phyloP scores from a whole-genome alignment of 2,329 filamentous ascomycete species.

The Akanthomyces uredinophilus region DNA sequence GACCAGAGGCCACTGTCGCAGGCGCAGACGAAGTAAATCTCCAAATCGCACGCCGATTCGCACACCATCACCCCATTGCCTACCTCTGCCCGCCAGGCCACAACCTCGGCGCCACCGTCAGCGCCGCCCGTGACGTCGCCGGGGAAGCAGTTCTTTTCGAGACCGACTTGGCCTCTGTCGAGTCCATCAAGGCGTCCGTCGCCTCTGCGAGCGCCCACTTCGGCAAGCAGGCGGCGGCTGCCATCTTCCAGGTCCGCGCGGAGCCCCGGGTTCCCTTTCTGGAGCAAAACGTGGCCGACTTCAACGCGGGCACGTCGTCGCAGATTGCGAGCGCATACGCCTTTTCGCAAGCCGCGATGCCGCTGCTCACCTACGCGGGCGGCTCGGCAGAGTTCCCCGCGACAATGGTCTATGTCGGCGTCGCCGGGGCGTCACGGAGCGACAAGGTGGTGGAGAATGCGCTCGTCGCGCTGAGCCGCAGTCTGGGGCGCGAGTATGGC shows the following conservation, averaged over 20 bases:
- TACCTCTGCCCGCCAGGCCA: not conserved
- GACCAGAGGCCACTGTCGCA: not conserved
- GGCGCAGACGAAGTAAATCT: not conserved
- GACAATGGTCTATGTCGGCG: constrained; percentile 5
- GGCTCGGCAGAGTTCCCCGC: not conserved
- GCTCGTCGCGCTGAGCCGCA: constrained; percentile 14
- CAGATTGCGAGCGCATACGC: constrained; percentile 10
- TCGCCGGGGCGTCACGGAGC: not conserved
- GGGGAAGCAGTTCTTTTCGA: constrained; percentile 6
- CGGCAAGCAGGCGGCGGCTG: constrained; percentile 8
- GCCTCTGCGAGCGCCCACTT: not conserved
- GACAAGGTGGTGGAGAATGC: constrained; percentile 8
- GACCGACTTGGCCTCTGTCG: not conserved
- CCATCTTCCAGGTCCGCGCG: constrained; percentile 5
- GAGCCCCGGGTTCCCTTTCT: not conserved
- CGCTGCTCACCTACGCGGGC: not conserved
- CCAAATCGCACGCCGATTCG: constrained; percentile 4
- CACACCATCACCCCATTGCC: constrained; percentile 3
- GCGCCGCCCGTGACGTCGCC: not conserved
- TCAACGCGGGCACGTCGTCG: not conserved
- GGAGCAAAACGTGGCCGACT: not conserved
- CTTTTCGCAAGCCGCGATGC: constrained; percentile 7
- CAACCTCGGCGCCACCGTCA: not conserved
- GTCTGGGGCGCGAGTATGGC: constrained; percentile 7
- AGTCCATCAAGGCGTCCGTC: not conserved